phyloP scores from a whole-genome alignment of 495 filamentous ascomycete species.

The Penicillium alfredii region DNA sequence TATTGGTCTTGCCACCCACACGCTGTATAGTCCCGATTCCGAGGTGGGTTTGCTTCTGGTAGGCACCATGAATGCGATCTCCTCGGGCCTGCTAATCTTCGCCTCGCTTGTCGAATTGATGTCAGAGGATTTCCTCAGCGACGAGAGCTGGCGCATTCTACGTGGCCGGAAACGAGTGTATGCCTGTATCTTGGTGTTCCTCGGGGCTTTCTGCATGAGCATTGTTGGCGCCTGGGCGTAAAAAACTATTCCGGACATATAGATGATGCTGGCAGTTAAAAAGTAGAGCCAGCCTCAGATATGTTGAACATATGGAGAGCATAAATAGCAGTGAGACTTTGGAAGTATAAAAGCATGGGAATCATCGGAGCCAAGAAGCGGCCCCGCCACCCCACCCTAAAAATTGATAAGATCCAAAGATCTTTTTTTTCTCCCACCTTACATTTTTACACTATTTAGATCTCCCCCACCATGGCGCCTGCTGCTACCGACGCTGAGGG shows the following conservation, averaged over 20 bases:
- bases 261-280: too few species aligned
- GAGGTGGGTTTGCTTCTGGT: slow-evolving; percentile 61
- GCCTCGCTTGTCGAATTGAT: slow-evolving; percentile 57
- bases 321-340: too few species aligned
- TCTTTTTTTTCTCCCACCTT: slow-evolving; percentile 4
- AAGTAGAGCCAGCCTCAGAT: too few species aligned
- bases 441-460: neutral
- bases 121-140: slow-evolving; percentile 58
- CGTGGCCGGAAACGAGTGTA: slow-evolving; percentile 59
- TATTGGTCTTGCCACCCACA: slow-evolving; percentile 60
- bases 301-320: too few species aligned
- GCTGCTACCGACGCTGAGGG: slow-evolving; percentile 18
- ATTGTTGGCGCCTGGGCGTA: slow-evolving; percentile 79
- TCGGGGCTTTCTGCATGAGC: slow-evolving; percentile 72
- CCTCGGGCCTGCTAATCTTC: slow-evolving; percentile 55
- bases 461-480: slow-evolving; percentile 13
- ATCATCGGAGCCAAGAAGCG: too few species aligned
- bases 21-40: slow-evolving; percentile 57
- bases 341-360: too few species aligned
- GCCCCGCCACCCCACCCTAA: slow-evolving; percentile 28
- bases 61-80: slow-evolving; percentile 65
- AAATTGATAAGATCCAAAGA: slow-evolving; percentile 30
- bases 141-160: slow-evolving; percentile 52
- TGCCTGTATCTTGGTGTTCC: slow-evolving; percentile 64
- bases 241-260: too few species aligned